phyloP scores from a whole-genome alignment of 1,284 basidiomycete species.

The Ceratobasidium sp. region DNA sequence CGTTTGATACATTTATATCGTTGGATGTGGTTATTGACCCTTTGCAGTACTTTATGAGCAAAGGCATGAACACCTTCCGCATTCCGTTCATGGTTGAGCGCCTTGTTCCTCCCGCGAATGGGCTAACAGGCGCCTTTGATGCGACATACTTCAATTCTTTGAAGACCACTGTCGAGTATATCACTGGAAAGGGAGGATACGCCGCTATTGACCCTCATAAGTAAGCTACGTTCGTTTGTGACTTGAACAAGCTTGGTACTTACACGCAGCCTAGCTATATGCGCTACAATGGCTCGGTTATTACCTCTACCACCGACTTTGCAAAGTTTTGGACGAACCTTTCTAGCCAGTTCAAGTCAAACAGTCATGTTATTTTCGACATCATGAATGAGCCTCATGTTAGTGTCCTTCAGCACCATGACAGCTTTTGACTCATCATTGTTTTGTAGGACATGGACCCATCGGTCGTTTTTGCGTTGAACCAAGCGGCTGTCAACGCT shows the following conservation, averaged over 20 bases:
- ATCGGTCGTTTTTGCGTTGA: slow-evolving; percentile 52
- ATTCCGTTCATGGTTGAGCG: slow-evolving; percentile 70
- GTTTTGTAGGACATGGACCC: slow-evolving; percentile 30
- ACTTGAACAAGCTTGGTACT: background rate
- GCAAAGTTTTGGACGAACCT: slow-evolving; percentile 69
- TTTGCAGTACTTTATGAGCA: slow-evolving; percentile 61
- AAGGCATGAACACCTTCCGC: slow-evolving; percentile 73
- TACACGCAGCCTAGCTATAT: slow-evolving; percentile 60
- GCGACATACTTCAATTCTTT: slow-evolving; percentile 64
- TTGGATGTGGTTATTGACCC: slow-evolving; percentile 48
- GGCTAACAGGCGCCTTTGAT: slow-evolving; percentile 50
- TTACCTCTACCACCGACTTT: slow-evolving; percentile 64
- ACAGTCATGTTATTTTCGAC: slow-evolving; percentile 56
- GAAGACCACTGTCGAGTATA: slow-evolving; percentile 66
- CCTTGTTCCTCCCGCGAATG: slow-evolving; percentile 61
- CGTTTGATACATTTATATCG: slow-evolving; percentile 42
- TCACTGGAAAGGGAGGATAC: slow-evolving; percentile 68
- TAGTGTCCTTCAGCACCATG: slow-evolving; percentile 57
- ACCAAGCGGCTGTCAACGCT: slow-evolving; percentile 73
- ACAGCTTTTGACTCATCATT: slow-evolving; percentile 55
- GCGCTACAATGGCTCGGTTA: slow-evolving; percentile 65
- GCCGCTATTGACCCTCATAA: slow-evolving; percentile 62
- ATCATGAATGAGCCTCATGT: slow-evolving; percentile 72
- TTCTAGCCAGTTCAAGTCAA: slow-evolving; percentile 59
- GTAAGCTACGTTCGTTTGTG: slow-evolving; percentile 55